phyloP scores from a whole-genome alignment of 495 filamentous ascomycete species.

The Lophiotrema nucula region DNA sequence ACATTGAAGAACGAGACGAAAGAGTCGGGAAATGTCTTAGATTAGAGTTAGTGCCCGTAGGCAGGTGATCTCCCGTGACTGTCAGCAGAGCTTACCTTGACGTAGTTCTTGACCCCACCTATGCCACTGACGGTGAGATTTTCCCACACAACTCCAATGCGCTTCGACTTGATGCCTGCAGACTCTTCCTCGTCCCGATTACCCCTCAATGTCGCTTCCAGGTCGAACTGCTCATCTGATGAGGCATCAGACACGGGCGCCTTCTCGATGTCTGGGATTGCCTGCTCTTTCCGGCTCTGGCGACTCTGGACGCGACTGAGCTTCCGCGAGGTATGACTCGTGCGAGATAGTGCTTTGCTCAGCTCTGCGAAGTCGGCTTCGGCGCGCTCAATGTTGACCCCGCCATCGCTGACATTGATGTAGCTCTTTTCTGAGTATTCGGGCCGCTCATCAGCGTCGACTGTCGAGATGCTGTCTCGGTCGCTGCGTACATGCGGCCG shows the following conservation, averaged over 20 bases:
- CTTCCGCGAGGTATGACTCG: constrained; percentile 50
- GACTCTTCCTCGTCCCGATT: constrained; percentile 66
- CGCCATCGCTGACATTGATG: constrained; percentile 34
- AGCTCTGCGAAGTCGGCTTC: constrained; percentile 76
- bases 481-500: not conserved
- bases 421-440: not conserved
- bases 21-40: constrained; percentile 74
- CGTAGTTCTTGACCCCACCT: constrained; percentile 71
- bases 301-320: constrained; percentile 44
- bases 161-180: constrained; percentile 76
- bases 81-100: constrained; percentile 42
- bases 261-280: constrained; percentile 51
- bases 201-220: constrained; percentile 68
- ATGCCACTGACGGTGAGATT: constrained; percentile 74
- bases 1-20: constrained; percentile 75
- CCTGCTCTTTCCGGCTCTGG: constrained; percentile 39
- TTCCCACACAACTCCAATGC: constrained; percentile 69
- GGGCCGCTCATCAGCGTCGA: constrained; percentile 3
- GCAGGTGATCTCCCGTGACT: not conserved
- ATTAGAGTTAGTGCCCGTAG: constrained; percentile 14
- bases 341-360: constrained; percentile 67
- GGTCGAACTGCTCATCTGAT: constrained; percentile 62
- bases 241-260: constrained; percentile 47
- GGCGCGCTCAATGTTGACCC: constrained; percentile 69
- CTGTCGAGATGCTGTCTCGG: constrained; percentile 14